Percentiles rank a stretch among this genome's conserved stretches.
phyloP scores from a whole-genome alignment of 257 asterid genomes.

The Solanum chiquidenum region DNA sequence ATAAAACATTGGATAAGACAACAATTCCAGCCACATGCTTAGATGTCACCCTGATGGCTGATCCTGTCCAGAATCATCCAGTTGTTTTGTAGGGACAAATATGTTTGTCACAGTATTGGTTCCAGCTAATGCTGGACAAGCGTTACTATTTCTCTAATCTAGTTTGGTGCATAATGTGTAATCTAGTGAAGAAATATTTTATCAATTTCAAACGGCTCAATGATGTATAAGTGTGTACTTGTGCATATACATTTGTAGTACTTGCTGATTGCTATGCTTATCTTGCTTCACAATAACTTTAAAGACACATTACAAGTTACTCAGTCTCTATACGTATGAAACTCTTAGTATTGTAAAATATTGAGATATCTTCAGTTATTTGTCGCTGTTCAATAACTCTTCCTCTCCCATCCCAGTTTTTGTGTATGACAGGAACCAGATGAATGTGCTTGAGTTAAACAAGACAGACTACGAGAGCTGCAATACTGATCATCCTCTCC shows the following conservation, averaged over 20 bases:
- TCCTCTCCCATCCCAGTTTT: slow-evolving; percentile 35
- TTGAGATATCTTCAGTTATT: neutral
- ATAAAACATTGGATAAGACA: neutral
- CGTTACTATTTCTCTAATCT: neutral
- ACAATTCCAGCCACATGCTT: neutral
- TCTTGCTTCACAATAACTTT: neutral
- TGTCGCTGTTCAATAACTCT: neutral
- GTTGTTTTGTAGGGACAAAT: neutral
- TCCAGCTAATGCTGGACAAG: neutral
- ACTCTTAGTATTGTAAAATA: neutral
- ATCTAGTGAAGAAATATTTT: neutral
- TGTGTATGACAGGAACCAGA: slow-evolving; percentile 63
- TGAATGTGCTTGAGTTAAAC: slow-evolving; percentile 77
- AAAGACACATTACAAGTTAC: neutral
- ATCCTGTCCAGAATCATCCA: neutral
- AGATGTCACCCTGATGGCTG: neutral
- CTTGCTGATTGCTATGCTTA: neutral
- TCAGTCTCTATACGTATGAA: neutral
- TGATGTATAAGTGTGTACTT: neutral
- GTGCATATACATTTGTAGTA: neutral
- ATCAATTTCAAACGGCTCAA: neutral
- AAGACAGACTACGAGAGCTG: slow-evolving; percentile 52
- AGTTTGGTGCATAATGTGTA: neutral
- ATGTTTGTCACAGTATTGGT: neutral
- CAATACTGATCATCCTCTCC: slow-evolving; percentile 48